These are phyloP conservation scores for Amphicarpaea edgeworthii DNA, from an alignment of 306 rosid species.

Conservation along the genomic window DNA sequence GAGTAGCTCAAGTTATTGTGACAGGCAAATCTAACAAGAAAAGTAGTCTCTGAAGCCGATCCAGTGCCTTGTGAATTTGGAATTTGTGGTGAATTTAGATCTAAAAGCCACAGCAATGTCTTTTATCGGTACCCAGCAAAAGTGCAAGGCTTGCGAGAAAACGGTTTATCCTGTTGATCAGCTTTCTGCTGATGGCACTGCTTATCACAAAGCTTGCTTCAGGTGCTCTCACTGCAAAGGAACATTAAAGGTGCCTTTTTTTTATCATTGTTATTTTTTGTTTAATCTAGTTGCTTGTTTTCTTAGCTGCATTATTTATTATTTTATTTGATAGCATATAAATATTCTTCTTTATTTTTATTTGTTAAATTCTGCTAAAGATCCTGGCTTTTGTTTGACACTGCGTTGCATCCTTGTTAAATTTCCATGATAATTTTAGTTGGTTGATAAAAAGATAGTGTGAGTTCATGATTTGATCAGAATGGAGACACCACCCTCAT, in stretches of 20 bases:
- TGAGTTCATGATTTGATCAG: neutral
- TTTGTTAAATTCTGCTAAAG: conserved; percentile 12
- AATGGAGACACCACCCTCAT: neutral
- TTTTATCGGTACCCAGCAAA: conserved; percentile 87
- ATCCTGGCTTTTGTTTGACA: conserved; percentile 41
- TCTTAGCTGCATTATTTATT: conserved; percentile 39
- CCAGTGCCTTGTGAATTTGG: conserved; percentile 37
- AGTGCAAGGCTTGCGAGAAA: conserved; percentile 96
- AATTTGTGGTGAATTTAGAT: conserved; percentile 60
- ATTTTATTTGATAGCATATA: neutral
- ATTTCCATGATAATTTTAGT: neutral
- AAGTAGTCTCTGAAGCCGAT: conserved; percentile 43
- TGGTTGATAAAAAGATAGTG: neutral
- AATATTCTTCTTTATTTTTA: conserved; percentile 1
- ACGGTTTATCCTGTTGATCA: conserved; percentile 95
- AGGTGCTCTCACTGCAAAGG: conserved; percentile 98
- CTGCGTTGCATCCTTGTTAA: neutral
- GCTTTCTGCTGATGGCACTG: conserved; percentile 88
- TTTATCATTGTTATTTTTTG: neutral
- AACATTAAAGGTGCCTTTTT: conserved; percentile 75
- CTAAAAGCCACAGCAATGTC: conserved; percentile 70
- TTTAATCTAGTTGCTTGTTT: neutral
- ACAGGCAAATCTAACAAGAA: conserved; percentile 19
- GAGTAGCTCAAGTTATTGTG: conserved; percentile 32
- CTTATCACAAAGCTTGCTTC: conserved; percentile 93